Evolutionary conservation across 2,329 filamentous ascomycete species (phyloP), one percentile per base, ranked within the genome.

Genomic region (Penicillium sp.): DNA sequence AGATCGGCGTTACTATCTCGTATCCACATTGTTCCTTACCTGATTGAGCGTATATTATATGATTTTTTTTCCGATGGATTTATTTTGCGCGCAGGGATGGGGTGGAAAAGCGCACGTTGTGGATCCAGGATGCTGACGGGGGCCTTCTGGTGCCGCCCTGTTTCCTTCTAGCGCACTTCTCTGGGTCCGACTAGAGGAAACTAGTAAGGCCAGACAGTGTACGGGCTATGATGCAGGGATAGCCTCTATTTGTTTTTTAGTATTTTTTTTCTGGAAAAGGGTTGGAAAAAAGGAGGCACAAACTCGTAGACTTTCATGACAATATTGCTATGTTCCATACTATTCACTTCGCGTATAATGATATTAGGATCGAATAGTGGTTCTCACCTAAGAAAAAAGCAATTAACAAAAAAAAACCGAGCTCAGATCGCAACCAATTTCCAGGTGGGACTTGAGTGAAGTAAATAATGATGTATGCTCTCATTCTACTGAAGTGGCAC

Each of bases 121-220:
- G 68, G 70, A 71, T 65, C 68, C 68, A 61, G 50, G 48, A 49
- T 61, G 61, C 64, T 69, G 65, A 68, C 63, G 64, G 67, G 65
- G 66, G 60, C 63, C 70, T 68, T 73, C 68, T 72, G 64, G 68
- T 67, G 69, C 68, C 63, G 66, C 62, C 67, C 64, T 58, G 62
- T 69, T 69, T 67, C 66, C 65, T 65, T 67, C 63, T 66, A 63
- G 64, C 64, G 65, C 59, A 58, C 64, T 65, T 66, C 63, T 60
- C 63, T 68, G 59, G 63, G 52, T 58, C 60, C 57, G 54, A 62
- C 64, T 67, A 63, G 51, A 56, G 54, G 46, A 46, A 47, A 52
- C 47, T 50, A 43, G 54, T 52, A 29, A 45, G 43, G 48, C 39
- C 46, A 56, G 46, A n/a, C 35, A 49, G 27, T 57, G 49, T 55